These are phyloP conservation scores for Porogramme epimiltina DNA, from an alignment of 1,284 basidiomycete genomes.

Conservation along the genomic window DNA sequence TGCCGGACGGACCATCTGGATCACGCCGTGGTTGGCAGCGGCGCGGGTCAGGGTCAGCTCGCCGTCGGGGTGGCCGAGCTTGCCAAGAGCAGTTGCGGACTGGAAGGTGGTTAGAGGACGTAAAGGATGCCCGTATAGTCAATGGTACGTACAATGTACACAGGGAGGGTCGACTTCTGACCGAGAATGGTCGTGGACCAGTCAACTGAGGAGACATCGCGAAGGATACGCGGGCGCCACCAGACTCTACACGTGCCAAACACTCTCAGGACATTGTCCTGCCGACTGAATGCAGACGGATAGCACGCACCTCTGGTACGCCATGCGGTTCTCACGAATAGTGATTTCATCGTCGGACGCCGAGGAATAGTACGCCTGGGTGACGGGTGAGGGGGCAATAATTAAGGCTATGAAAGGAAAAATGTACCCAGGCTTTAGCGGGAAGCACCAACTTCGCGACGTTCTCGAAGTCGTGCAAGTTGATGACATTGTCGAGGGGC, in stretches of 20 bases:
- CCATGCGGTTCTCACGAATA: constrained; percentile 67
- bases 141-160: constrained; percentile 50
- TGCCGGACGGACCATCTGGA: constrained; percentile 80
- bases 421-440: constrained; percentile 43
- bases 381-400: constrained; percentile 8
- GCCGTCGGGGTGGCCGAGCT: constrained; percentile 93
- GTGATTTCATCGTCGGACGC: constrained; percentile 71
- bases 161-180: constrained; percentile 54
- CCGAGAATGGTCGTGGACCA: constrained; percentile 63
- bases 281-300: too few relatives aligned
- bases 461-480: constrained; percentile 74
- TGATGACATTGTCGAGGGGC: constrained; percentile 59
- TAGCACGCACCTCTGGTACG: constrained; percentile 54
- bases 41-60: constrained; percentile 88
- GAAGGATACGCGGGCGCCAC: constrained; percentile 74
- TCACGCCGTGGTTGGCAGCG: constrained; percentile 77
- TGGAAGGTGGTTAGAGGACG: constrained; percentile 25
- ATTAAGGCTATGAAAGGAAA: background rate
- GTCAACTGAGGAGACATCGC: constrained; percentile 65
- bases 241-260: constrained; percentile 47
- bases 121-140: background rate
- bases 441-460: constrained; percentile 56
- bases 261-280: too few relatives aligned
- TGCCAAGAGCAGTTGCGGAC: constrained; percentile 83
- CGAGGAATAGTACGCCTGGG: constrained; percentile 71